Percentiles rank a stretch among this genome's conserved stretches.
Evolutionary conservation across 768 basidiomycete genomes (phyloP).

Genomic region (Tulasnella sp.): DNA sequence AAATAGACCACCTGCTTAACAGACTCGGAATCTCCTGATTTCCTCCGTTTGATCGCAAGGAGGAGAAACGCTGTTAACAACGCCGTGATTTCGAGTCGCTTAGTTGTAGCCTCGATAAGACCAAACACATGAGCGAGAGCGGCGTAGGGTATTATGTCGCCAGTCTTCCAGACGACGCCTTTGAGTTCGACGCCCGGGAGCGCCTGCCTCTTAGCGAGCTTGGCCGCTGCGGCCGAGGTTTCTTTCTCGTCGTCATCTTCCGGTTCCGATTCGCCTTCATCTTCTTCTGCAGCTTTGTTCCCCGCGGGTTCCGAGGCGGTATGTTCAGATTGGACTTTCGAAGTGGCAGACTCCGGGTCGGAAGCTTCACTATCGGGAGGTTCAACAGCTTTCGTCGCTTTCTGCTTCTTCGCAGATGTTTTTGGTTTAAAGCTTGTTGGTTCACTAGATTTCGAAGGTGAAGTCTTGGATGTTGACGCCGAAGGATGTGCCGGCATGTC

Average conservation of each 20-base stretch:
- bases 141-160: slow-evolving; percentile 83
- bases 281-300: slow-evolving; percentile 29
- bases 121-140: slow-evolving; percentile 82
- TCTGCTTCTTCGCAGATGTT: slow-evolving; percentile 37
- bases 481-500: slow-evolving; percentile 14
- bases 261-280: slow-evolving; percentile 42
- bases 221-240: slow-evolving; percentile 8
- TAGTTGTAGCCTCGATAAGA: slow-evolving; percentile 87
- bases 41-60: slow-evolving; percentile 79
- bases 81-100: slow-evolving; percentile 84
- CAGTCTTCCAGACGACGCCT: slow-evolving; percentile 46
- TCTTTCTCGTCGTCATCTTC: slow-evolving; percentile 15
- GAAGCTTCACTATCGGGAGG: slow-evolving; percentile 32
- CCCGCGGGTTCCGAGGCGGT: slow-evolving; percentile 25
- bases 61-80: slow-evolving; percentile 81
- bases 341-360: slow-evolving; percentile 31
- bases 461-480: slow-evolving; percentile 17
- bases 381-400: slow-evolving; percentile 24
- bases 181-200: slow-evolving; percentile 7
- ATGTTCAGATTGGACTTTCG: not conserved
- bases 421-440: slow-evolving; percentile 23
- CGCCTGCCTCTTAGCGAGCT: slow-evolving; percentile 18
- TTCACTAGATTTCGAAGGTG: slow-evolving; percentile 7
- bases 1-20: slow-evolving; percentile 86
- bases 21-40: slow-evolving; percentile 56